Conservation (phyloP, 139 green algal species). For the Astrephomene gubernaculifera region DNA sequence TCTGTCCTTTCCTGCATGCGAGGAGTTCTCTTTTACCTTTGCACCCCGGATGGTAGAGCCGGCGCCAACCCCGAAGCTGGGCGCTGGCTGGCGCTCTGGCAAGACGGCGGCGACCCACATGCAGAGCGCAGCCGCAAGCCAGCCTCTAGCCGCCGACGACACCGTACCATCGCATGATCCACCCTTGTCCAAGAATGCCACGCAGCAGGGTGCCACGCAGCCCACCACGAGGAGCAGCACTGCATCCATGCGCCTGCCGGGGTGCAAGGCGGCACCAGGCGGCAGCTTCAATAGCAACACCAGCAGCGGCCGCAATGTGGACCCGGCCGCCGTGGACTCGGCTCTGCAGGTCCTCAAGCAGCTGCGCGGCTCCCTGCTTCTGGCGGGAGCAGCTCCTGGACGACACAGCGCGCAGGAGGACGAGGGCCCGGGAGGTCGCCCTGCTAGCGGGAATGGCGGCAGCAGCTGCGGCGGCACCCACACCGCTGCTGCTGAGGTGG, state of each 20-base stretch:
- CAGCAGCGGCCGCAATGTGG: not conserved
- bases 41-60: too few relatives aligned
- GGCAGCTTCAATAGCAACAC: too few relatives aligned
- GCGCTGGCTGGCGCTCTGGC: too few relatives aligned
- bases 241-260: not conserved
- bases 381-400: not conserved
- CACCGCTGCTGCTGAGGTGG: not conserved
- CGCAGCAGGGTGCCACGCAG: too few relatives aligned
- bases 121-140: not conserved
- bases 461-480: not conserved
- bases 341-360: not conserved
- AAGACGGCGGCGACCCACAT: too few relatives aligned
- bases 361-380: conserved; percentile 16
- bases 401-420: too few relatives aligned
- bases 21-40: not conserved
- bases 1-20: not conserved
- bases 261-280: not conserved
- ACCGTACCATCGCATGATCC: not conserved
- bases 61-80: too few relatives aligned
- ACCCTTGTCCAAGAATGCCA: too few relatives aligned
- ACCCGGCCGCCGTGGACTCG: not conserved
- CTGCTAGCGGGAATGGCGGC: too few relatives aligned
- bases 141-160: not conserved
- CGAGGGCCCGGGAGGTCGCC: too few relatives aligned
- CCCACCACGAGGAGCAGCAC: too few relatives aligned